These are phyloP conservation scores for Marasmius sp. DNA, from an alignment of 1,284 basidiomycete species.

Conservation along the genomic window DNA sequence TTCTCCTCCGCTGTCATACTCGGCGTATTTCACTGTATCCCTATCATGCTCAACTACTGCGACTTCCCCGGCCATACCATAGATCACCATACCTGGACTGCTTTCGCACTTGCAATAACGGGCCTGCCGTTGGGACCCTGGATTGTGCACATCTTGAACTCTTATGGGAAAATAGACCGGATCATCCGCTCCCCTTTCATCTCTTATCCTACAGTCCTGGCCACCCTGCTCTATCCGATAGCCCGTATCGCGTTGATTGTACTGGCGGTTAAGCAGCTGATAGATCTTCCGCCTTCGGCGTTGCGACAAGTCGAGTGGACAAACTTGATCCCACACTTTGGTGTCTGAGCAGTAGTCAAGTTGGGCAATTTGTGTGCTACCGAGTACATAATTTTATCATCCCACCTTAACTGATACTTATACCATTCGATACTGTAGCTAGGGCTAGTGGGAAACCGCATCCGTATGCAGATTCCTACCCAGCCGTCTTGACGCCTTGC, in stretches of 20 bases:
- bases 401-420: no score
- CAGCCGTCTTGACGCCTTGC: no score
- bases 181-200: not conserved
- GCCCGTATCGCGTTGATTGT: not conserved
- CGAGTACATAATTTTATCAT: no score
- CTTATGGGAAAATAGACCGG: not conserved
- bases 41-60: not conserved
- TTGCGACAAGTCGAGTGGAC: not conserved
- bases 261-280: not conserved
- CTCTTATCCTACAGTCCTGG: not conserved
- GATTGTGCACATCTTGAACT: not conserved
- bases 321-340: no score
- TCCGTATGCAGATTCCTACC: no score
- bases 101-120: not conserved
- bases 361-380: no score
- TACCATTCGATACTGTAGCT: no score
- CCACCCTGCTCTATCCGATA: not conserved
- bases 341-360: no score
- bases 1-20: not conserved
- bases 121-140: not conserved
- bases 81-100: not conserved
- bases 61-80: not conserved
- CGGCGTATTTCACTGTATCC: not conserved
- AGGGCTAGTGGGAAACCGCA: no score
- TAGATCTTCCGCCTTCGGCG: not conserved